Conservation (phyloP, 2,329 filamentous ascomycete species). For the Cercospora sp. region DNA sequence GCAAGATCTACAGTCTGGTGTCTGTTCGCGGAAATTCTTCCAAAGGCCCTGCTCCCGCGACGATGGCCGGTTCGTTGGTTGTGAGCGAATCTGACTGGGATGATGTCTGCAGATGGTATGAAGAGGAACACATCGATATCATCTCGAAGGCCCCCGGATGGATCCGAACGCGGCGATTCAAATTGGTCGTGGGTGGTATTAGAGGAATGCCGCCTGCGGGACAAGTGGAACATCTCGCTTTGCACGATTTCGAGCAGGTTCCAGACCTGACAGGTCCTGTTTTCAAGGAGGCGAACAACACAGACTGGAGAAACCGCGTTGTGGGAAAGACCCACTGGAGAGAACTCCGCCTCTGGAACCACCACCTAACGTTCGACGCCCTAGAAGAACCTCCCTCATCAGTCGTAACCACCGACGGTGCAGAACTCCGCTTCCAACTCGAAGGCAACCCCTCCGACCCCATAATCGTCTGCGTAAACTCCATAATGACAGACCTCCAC, state of each 20-base stretch:
- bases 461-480: slow-evolving; percentile 75
- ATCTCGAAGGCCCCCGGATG: slow-evolving; percentile 75
- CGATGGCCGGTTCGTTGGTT: slow-evolving; percentile 29
- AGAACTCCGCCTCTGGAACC: slow-evolving; percentile 62
- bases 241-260: slow-evolving; percentile 70
- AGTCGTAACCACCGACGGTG: slow-evolving; percentile 67
- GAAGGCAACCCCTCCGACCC: slow-evolving; percentile 73
- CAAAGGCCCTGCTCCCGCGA: slow-evolving; percentile 32
- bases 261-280: slow-evolving; percentile 68
- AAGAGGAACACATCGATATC: slow-evolving; percentile 72
- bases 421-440: slow-evolving; percentile 70
- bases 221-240: slow-evolving; percentile 60
- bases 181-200: slow-evolving; percentile 64
- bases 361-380: slow-evolving; percentile 77
- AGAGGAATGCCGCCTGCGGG: slow-evolving; percentile 45
- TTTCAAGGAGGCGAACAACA: slow-evolving; percentile 63
- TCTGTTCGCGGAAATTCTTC: slow-evolving; percentile 43
- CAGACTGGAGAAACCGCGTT: slow-evolving; percentile 62
- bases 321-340: slow-evolving; percentile 59
- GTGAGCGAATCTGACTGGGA: slow-evolving; percentile 58
- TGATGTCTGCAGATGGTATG: slow-evolving; percentile 68
- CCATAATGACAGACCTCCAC: slow-evolving; percentile 71
- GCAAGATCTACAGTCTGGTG: slow-evolving; percentile 70
- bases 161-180: slow-evolving; percentile 71
- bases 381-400: slow-evolving; percentile 64